Conservation (phyloP, 257 asterid species). For the Penstemon newberryi region DNA sequence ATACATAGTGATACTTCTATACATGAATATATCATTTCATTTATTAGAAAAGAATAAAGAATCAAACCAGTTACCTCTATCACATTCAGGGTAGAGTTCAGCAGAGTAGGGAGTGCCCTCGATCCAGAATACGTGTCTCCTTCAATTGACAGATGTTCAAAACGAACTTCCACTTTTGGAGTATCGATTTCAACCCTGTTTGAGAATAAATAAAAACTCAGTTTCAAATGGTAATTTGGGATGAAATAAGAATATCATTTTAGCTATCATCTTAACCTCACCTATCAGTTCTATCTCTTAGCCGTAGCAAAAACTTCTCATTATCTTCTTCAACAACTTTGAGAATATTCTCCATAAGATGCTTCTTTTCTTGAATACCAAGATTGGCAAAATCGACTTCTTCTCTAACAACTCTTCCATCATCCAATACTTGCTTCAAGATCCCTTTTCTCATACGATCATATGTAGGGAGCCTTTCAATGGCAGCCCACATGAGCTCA, state of each 20-base stretch:
- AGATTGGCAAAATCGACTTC: slow-evolving; percentile 72
- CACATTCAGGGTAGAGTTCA: slow-evolving; percentile 66
- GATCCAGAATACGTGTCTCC: slow-evolving; percentile 81
- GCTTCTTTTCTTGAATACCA: slow-evolving; percentile 62
- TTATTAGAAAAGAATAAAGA: neutral
- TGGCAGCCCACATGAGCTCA: slow-evolving; percentile 95
- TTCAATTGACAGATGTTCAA: slow-evolving; percentile 62
- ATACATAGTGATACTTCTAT: neutral
- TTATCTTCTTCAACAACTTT: slow-evolving; percentile 89
- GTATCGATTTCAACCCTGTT: slow-evolving; percentile 78
- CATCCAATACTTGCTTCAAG: slow-evolving; percentile 62
- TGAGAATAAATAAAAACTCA: neutral
- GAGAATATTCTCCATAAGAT: slow-evolving; percentile 59
- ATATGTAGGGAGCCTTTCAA: slow-evolving; percentile 85
- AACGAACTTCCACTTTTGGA: slow-evolving; percentile 87
- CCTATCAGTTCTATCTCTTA: slow-evolving; percentile 86
- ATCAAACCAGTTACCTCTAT: slow-evolving; percentile 56
- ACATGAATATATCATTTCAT: neutral
- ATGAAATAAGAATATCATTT: neutral
- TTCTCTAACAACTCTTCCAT: slow-evolving; percentile 62
- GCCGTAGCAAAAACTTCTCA: slow-evolving; percentile 75
- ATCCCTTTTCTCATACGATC: slow-evolving; percentile 85
- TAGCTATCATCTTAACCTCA: slow-evolving; percentile 27
- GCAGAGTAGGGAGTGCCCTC: slow-evolving; percentile 88
- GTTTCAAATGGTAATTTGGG: neutral